A percentile compares a stretch with the other conserved stretches of the same genome.
Evolutionary conservation across 164 flowering plant genomes (phyloP).

Genomic region (Platanus orientalis): DNA sequence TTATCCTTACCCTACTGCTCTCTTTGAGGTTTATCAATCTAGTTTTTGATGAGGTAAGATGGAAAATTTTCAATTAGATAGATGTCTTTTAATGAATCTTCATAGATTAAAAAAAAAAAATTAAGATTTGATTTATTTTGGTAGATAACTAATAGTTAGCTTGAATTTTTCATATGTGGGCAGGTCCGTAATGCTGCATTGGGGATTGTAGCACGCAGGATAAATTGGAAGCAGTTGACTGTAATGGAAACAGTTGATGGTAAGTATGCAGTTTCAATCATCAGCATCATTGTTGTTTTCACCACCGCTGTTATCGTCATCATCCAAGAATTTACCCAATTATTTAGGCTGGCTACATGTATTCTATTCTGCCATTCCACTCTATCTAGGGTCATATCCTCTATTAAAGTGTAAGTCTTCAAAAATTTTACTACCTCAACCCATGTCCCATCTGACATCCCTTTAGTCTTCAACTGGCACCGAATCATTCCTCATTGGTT

Average conservation of each 20-base stretch:
- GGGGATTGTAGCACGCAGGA: constrained; percentile 92
- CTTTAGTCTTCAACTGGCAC: too few species aligned
- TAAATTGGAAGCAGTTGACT: constrained; percentile 74
- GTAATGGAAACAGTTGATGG: constrained; percentile 78
- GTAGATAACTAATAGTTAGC: not conserved
- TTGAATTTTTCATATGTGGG: constrained; percentile 9
- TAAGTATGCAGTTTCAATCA: constrained; percentile 27
- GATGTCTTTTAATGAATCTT: not conserved
- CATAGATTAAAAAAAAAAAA: too few species aligned
- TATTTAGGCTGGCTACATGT: not conserved
- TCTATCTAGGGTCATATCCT: not conserved
- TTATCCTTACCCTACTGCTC: constrained; percentile 78
- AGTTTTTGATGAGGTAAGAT: constrained; percentile 89
- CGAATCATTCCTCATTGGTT: too few species aligned
- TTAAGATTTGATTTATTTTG: not conserved
- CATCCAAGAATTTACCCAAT: not conserved
- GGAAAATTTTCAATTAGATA: not conserved
- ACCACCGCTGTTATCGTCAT: not conserved
- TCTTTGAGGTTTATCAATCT: constrained; percentile 88
- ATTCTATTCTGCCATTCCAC: not conserved
- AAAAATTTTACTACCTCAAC: not conserved
- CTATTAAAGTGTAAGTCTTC: not conserved
- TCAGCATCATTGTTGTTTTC: not conserved
- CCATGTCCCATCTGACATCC: too few species aligned
- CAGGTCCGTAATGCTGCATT: constrained; percentile 91